phyloP scores from a whole-genome alignment of 1,284 basidiomycete species.

The Ustilago trichophora region DNA sequence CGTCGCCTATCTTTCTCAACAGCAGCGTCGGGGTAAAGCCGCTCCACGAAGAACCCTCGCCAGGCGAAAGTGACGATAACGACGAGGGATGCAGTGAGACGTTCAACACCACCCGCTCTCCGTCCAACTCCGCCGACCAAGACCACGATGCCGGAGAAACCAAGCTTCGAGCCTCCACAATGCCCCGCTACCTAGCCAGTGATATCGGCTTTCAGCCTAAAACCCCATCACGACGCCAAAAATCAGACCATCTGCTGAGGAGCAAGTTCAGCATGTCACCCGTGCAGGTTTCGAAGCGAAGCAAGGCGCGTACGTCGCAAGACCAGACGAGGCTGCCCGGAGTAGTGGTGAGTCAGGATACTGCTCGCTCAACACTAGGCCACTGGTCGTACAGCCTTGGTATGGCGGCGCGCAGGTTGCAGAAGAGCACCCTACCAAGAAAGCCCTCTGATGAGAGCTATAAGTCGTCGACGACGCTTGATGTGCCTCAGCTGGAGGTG shows the following conservation, averaged over 20 bases:
- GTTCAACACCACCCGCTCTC: not conserved
- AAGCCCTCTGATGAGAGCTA: constrained; percentile 22
- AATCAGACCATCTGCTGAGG: constrained; percentile 15
- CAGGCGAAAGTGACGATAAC: not conserved
- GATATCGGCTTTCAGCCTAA: constrained; percentile 6
- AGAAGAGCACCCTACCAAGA: constrained; percentile 14
- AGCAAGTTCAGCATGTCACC: constrained; percentile 51
- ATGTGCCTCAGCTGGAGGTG: not conserved
- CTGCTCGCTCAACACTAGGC: constrained; percentile 16
- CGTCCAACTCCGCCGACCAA: not conserved
- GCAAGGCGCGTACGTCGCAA: constrained; percentile 18
- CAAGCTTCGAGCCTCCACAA: constrained; percentile 1
- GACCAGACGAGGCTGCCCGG: constrained; percentile 5
- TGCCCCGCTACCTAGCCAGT: constrained; percentile 3
- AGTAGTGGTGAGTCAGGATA: constrained; percentile 10
- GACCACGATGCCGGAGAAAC: not conserved
- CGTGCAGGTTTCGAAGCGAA: constrained; percentile 28
- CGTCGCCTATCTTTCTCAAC: constrained; percentile 32
- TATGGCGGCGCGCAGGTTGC: constrained; percentile 21
- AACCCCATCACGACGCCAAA: constrained; percentile 17
- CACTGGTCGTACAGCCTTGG: constrained; percentile 32
- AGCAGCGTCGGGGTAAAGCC: constrained; percentile 28
- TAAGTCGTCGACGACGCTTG: not conserved
- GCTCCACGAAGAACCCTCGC: not conserved
- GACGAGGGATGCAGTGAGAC: not conserved